Conservation (phyloP, 2,329 filamentous ascomycete genomes). For the Amauroascus verrucosus region DNA sequence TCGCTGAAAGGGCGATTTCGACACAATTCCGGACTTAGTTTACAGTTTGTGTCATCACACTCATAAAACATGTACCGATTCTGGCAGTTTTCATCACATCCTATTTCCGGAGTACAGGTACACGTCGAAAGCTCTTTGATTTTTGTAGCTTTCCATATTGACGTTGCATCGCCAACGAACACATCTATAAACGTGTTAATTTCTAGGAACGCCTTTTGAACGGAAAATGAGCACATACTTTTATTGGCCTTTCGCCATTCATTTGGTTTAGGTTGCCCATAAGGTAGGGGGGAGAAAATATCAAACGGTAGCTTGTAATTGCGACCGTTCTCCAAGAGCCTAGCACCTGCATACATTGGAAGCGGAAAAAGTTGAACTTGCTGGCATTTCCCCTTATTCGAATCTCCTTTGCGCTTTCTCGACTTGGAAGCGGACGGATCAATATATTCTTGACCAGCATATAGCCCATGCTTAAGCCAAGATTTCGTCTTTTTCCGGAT, state of each 20-base stretch:
- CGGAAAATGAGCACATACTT: conserved; percentile 49
- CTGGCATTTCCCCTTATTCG: conserved; percentile 25
- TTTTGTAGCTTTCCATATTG: conserved; percentile 70
- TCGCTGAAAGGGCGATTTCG: conserved; percentile 80
- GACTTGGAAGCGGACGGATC: conserved; percentile 41
- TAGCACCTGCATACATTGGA: conserved; percentile 68
- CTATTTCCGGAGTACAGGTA: conserved; percentile 64
- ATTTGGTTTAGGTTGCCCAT: conserved; percentile 79
- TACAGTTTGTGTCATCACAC: conserved; percentile 84
- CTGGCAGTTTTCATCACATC: conserved; percentile 81
- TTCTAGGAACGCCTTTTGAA: not conserved
- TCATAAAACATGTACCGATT: conserved; percentile 97
- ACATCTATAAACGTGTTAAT: conserved; percentile 50
- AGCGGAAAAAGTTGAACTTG: conserved; percentile 50
- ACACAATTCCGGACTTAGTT: conserved; percentile 61
- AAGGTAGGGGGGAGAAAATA: conserved; percentile 75
- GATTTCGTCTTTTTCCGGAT: conserved; percentile 49
- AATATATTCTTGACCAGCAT: conserved; percentile 62
- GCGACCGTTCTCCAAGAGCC: conserved; percentile 58
- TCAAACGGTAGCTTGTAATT: conserved; percentile 87
- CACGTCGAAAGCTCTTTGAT: conserved; percentile 67
- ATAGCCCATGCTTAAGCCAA: conserved; percentile 74
- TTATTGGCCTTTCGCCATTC: conserved; percentile 88
- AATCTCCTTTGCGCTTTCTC: conserved; percentile 29
- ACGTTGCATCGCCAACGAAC: conserved; percentile 73